Evolutionary conservation across 176 grass and related monocot genomes (phyloP), one percentile per base, ranked within the genome.

Genomic region (Zizania latifolia): DNA sequence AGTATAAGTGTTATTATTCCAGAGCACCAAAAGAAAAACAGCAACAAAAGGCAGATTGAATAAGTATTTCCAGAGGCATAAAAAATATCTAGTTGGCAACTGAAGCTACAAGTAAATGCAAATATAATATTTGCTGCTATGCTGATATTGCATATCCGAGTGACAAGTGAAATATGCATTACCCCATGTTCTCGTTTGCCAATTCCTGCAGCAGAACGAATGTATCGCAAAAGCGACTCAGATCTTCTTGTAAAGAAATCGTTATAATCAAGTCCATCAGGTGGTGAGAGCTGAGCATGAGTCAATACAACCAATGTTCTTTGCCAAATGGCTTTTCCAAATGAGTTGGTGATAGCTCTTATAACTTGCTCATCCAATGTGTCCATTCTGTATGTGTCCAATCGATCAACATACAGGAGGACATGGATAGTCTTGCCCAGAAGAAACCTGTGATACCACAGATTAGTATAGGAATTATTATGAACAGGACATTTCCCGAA

Each of bases 381-480:
- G 75, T 98, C 91, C 83, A 98, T 88, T 77, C 91, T 86, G 69
- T 98, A 98, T 24, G 89, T 82, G 86, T 98, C 94, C 78, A 98
- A 85, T 38, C 91, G 86, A 57, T 98, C 94, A 28, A 98, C 89
- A 27, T 91, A 98, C 29, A 98, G 77, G 69, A 98, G 94, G 71
- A 98, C 85, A 79, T 99, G 89, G 37, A 95, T 92, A 65, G 92
- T 99, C 80, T 94, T 99, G 58, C 92, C 90, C 68, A 99, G 88
- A 70, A 99, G 86, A 90, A 94, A 99, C 76, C 96, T 95, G 73
- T 11, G 41, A 81, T 65, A 50, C 27, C 16, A 60, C 69, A 9
- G 33, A 63, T 19, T 29, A 54, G 35, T 4, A 58, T 32, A 69
- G 23, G 19, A 72, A 71, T 71, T 62, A 35, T 35, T 70, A 31